These are phyloP conservation scores for Sporisorium sorghi DNA, from an alignment of 1,284 basidiomycete species.

Conservation along the genomic window DNA sequence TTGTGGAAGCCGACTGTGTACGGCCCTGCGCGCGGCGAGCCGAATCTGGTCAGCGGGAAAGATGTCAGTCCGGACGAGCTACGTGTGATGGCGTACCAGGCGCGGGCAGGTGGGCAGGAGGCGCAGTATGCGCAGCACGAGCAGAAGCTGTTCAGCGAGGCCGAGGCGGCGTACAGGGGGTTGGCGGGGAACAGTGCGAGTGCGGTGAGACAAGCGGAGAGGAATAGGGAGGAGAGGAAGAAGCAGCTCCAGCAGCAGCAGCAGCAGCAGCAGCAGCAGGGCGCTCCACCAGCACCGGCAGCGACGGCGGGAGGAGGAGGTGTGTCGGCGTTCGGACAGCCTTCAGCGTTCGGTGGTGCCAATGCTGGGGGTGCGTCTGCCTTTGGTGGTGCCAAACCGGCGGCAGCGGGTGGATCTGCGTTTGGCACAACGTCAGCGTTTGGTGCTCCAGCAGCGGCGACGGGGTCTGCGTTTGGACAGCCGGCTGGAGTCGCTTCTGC, in stretches of 20 bases:
- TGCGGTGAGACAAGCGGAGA: conserved; percentile 31
- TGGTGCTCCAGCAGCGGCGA: neutral
- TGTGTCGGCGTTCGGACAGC: conserved; percentile 31
- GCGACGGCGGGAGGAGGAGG: neutral
- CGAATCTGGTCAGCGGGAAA: conserved; percentile 76
- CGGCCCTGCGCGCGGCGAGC: conserved; percentile 81
- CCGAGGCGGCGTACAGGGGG: conserved; percentile 26
- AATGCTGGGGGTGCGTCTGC: conserved; percentile 8
- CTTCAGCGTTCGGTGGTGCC: conserved; percentile 14
- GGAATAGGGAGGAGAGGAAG: conserved; percentile 41
- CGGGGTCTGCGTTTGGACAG: conserved; percentile 24
- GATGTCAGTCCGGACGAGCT: conserved; percentile 87
- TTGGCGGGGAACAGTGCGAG: conserved; percentile 9
- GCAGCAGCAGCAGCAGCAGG: neutral
- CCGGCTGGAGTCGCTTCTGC: neutral
- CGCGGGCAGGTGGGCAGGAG: conserved; percentile 38
- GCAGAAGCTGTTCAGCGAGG: conserved; percentile 32
- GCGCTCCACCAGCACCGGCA: neutral
- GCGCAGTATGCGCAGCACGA: conserved; percentile 42
- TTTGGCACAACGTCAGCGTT: conserved; percentile 20
- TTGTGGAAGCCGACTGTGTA: conserved; percentile 85
- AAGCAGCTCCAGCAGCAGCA: conserved; percentile 21
- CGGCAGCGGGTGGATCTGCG: conserved; percentile 5
- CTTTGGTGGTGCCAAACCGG: conserved; percentile 19
- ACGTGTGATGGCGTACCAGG: conserved; percentile 67